Conservation (phyloP, 202 grass and related monocot genomes). For the Carex arenaria region DNA sequence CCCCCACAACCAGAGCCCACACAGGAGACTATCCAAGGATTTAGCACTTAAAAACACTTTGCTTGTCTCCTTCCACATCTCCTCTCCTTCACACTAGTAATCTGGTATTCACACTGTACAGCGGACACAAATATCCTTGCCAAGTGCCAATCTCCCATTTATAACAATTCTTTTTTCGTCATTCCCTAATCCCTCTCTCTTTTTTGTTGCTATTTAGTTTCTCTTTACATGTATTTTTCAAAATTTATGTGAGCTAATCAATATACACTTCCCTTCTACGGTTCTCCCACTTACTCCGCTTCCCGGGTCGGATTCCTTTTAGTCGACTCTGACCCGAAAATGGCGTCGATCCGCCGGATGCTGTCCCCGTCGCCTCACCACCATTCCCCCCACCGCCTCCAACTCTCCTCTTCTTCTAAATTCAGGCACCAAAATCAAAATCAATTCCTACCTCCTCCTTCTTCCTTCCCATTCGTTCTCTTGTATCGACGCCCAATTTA, state of each 20-base stretch:
- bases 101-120: background rate
- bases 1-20: background rate
- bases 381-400: background rate
- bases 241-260: background rate
- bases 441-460: background rate
- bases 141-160: background rate
- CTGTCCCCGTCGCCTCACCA: conserved; percentile 1
- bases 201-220: no score
- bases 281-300: background rate
- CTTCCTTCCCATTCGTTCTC: background rate
- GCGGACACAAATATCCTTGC: background rate
- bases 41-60: background rate
- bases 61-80: background rate
- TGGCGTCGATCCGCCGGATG: conserved; percentile 10
- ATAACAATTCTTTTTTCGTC: background rate
- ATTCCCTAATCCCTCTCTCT: background rate
- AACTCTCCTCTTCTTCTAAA: conserved; percentile 9
- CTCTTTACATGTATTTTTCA: background rate
- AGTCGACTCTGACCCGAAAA: background rate
- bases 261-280: background rate
- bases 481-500: background rate
- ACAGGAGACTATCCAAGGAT: background rate
- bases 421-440: conserved; percentile 13
- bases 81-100: background rate
- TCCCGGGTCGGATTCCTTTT: background rate